These are phyloP conservation scores for Didymella sp. DNA, from an alignment of 2,329 filamentous ascomycete species.

Conservation along the genomic window DNA sequence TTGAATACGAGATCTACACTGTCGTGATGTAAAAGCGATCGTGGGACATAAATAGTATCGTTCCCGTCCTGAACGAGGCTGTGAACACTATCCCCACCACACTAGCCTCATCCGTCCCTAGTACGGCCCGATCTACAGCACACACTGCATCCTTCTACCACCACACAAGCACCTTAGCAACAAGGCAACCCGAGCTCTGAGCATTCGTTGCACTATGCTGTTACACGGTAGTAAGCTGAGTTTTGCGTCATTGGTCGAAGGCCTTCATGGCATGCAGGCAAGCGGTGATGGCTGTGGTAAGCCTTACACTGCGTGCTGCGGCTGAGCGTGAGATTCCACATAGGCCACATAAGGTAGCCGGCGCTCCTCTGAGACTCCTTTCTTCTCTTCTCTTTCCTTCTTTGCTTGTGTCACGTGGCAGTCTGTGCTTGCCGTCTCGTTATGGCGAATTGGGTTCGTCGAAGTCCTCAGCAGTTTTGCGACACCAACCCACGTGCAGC, in stretches of 20 bases:
- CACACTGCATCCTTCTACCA: conserved; percentile 2
- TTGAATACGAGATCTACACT: background rate
- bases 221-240: background rate
- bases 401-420: conserved; percentile 4
- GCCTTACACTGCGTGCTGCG: conserved; percentile 13
- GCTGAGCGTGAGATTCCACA: conserved; percentile 12
- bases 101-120: conserved; percentile 3
- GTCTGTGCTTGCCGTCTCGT: background rate
- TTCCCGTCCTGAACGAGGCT: conserved; percentile 2
- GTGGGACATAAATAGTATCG: conserved; percentile 10
- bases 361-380: background rate
- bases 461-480: background rate
- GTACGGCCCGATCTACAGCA: background rate
- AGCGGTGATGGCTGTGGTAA: conserved; percentile 4
- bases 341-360: conserved; percentile 5
- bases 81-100: background rate
- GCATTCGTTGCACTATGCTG: background rate
- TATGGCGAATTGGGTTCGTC: background rate
- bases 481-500: background rate
- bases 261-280: background rate
- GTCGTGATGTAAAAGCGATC: background rate
- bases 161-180: conserved; percentile 9
- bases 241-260: background rate
- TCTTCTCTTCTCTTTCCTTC: conserved; percentile 3
- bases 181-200: conserved; percentile 5